Base-by-base conservation (phyloP, 2,329 filamentous ascomycete genomes). In the Pyrenochaeta sp. region DNA sequence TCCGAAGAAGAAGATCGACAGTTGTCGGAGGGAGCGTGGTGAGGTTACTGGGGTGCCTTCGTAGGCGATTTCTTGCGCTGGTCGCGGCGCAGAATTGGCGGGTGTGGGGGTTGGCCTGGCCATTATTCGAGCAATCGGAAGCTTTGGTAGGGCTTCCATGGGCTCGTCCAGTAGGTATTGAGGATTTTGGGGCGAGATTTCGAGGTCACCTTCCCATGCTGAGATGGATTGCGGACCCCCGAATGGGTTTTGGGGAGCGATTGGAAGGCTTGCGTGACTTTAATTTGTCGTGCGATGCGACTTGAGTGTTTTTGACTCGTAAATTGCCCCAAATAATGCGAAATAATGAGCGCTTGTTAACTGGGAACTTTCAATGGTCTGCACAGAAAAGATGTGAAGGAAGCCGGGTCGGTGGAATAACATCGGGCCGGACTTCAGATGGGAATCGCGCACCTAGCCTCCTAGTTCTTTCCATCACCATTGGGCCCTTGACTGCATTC, bases 1-100 rank as follows among this genome's bases (percentile, higher is more conserved):
- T 28, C 93, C 93, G 48, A 86, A 84, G 58, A 86, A 77, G 71
- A 94, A 87, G 46, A 96, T 72, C 17, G 84, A 79, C 10, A 90
- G 72, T 68, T 91, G 86, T 40, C 80, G 80, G 35, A 81, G 67
- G 27, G 77, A 81, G 61, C 83, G 81, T 35, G 72, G 65, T 11
- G 77, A 76, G 36, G 76, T 66, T 35, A 72, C 45, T 24, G 66
- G 59, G n/a, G 65, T 66, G 48, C 54, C 58, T 39, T 65, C 53
- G 49, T 60, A 60, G 28, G 52, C 35, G 27, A 51, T 34, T 37
- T 61, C 54, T 22, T 56, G 44, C 23, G 53, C 44, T 19, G 61
- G 42, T 20, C 20, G 54, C 23, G 48, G 22, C 41, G 54, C 43
- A 39, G 62, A 15, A 11, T 51, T 57, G 44, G 35, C 44, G 11